Percentiles rank a stretch among this genome's conserved stretches.
phyloP scores from a whole-genome alignment of 2,329 filamentous ascomycete genomes.

The Microdochium paspali region DNA sequence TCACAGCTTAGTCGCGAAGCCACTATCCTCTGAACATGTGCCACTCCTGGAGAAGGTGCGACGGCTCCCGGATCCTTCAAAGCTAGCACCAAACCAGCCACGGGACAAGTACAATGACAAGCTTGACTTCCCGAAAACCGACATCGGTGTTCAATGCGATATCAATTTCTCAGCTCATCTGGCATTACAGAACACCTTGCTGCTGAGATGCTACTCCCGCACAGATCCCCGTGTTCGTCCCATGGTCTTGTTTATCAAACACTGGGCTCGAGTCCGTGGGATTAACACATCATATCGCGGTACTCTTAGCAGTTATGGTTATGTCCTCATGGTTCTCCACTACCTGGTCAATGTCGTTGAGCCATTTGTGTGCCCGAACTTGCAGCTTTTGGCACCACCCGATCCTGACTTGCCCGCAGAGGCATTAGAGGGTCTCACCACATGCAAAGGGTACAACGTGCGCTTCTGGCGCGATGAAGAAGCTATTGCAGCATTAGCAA shows the following conservation, averaged over 20 bases:
- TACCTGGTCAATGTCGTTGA: conserved; percentile 75
- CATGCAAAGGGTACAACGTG: conserved; percentile 58
- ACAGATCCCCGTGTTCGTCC: conserved; percentile 69
- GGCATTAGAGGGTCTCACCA: conserved; percentile 27
- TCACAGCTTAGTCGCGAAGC: conserved; percentile 21
- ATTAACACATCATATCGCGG: conserved; percentile 85
- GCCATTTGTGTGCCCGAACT: conserved; percentile 77
- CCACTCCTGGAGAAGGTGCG: conserved; percentile 32
- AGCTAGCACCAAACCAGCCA: conserved; percentile 37
- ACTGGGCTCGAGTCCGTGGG: conserved; percentile 77
- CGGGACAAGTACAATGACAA: conserved; percentile 45
- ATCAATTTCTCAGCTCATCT: conserved; percentile 86
- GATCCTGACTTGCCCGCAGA: conserved; percentile 25
- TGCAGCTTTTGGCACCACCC: conserved; percentile 49
- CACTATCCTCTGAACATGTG: conserved; percentile 21
- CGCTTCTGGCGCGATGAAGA: conserved; percentile 71
- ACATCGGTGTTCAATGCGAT: conserved; percentile 78
- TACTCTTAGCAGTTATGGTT: conserved; percentile 82
- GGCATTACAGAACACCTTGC: conserved; percentile 71
- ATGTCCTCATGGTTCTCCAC: conserved; percentile 85
- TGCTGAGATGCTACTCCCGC: conserved; percentile 74
- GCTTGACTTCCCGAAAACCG: conserved; percentile 69
- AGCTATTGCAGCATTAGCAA: conserved; percentile 54
- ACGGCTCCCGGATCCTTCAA: conserved; percentile 37
- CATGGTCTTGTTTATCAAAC: conserved; percentile 79